A percentile compares a stretch with the other conserved stretches of the same genome.
phyloP scores from a whole-genome alignment of 2,329 filamentous ascomycete species.

The Colletotrichum camelliae region DNA sequence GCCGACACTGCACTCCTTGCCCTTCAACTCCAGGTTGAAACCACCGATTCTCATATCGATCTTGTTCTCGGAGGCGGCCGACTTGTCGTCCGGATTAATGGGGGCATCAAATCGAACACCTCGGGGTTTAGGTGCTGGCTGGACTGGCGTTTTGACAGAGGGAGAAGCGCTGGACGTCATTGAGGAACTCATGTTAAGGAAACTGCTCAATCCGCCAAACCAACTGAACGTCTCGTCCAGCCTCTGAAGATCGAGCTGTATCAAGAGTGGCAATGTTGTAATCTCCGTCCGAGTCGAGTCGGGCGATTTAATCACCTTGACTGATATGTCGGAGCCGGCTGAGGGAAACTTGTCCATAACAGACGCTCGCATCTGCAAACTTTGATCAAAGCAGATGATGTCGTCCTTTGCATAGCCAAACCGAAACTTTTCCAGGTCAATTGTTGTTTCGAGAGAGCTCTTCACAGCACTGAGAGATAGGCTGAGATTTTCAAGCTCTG shows the following conservation, averaged over 20 bases:
- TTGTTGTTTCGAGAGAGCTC: conserved; percentile 36
- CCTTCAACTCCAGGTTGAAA: conserved; percentile 75
- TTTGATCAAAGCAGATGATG: conserved; percentile 67
- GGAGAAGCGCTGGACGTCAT: conserved; percentile 75
- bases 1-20: conserved; percentile 75
- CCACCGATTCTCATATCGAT: conserved; percentile 80
- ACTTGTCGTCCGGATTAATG: conserved; percentile 53
- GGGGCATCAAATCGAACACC: conserved; percentile 65
- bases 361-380: conserved; percentile 62
- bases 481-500: conserved; percentile 50
- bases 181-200: conserved; percentile 86
- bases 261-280: conserved; percentile 76
- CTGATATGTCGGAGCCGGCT: conserved; percentile 61
- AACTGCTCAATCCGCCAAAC: conserved; percentile 90
- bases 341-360: conserved; percentile 63
- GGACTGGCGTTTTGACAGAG: conserved; percentile 39
- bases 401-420: conserved; percentile 69
- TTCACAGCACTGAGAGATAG: conserved; percentile 33
- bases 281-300: conserved; percentile 63
- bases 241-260: conserved; percentile 78
- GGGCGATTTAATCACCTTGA: conserved; percentile 54
- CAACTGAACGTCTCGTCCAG: conserved; percentile 87
- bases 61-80: conserved; percentile 63
- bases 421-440: conserved; percentile 61
- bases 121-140: conserved; percentile 50